These are phyloP conservation scores for Solanum phureja DNA, from an alignment of 257 asterid species.

Conservation along the genomic window DNA sequence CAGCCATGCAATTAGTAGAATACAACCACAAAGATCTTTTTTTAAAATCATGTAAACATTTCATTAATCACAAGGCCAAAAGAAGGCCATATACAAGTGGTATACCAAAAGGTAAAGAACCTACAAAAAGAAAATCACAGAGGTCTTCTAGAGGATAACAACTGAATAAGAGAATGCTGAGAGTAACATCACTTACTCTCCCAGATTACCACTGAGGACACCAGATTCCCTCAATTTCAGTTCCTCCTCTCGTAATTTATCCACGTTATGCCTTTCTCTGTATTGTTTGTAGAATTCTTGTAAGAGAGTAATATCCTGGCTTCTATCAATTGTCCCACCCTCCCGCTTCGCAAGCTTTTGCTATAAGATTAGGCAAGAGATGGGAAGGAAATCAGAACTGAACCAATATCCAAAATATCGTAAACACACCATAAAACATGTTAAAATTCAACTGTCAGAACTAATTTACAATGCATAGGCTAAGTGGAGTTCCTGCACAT, in stretches of 20 bases:
- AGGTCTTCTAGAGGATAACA: background rate
- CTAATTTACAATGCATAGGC: background rate
- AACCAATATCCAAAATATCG: background rate
- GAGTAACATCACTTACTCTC: conserved; percentile 68
- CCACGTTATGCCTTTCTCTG: conserved; percentile 69
- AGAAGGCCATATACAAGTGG: background rate
- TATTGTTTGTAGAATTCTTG: conserved; percentile 74
- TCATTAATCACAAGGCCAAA: background rate
- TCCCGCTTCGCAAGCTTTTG: conserved; percentile 94
- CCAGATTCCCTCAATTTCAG: conserved; percentile 87
- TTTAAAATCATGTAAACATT: background rate
- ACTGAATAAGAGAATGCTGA: background rate
- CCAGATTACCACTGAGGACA: conserved; percentile 82
- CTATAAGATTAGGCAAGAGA: conserved; percentile 32
- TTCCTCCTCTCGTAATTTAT: conserved; percentile 83
- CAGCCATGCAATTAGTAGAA: background rate
- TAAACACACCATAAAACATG: background rate
- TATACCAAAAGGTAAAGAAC: background rate
- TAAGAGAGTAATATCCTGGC: conserved; percentile 79
- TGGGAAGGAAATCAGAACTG: background rate
- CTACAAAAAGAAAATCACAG: background rate
- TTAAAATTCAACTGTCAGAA: background rate
- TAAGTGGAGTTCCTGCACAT: background rate
- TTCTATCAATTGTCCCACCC: conserved; percentile 82
- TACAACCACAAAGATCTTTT: background rate